These are phyloP conservation scores for Austroboletus eburneus DNA, from an alignment of 768 basidiomycete genomes.

Conservation along the genomic window DNA sequence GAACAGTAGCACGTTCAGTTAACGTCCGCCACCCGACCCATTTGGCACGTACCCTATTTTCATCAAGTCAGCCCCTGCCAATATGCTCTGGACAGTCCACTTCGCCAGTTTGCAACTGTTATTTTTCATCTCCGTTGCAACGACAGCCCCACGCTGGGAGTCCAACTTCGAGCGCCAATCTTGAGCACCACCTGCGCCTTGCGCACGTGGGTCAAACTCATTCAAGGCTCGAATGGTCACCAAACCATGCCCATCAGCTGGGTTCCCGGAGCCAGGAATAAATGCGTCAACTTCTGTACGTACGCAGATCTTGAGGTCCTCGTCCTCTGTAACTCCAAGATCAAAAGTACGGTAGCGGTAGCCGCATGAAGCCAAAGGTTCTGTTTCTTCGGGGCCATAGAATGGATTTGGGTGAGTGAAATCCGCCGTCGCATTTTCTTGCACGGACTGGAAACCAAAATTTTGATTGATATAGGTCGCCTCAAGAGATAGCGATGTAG, in stretches of 20 bases:
- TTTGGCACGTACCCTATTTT: constrained; percentile 84
- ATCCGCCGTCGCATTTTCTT: constrained; percentile 66
- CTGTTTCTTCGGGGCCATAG: constrained; percentile 89
- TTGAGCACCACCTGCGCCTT: constrained; percentile 91
- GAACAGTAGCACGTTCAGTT: constrained; percentile 12
- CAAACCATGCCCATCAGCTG: constrained; percentile 67
- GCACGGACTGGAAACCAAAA: constrained; percentile 93
- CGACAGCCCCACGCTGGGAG: constrained; percentile 93
- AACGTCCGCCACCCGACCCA: too few species aligned
- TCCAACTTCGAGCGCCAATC: constrained; percentile 99
- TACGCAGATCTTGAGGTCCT: constrained; percentile 86
- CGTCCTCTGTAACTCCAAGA: constrained; percentile 84
- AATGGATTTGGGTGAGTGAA: constrained; percentile 92
- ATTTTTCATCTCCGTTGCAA: constrained; percentile 99
- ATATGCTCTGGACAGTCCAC: constrained; percentile 93
- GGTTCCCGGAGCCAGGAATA: constrained; percentile 54
- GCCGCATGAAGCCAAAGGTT: constrained; percentile 92
- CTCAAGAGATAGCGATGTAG: constrained; percentile 90
- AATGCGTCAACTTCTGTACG: constrained; percentile 97
- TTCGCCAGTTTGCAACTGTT: constrained; percentile 97
- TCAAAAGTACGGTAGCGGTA: constrained; percentile 97
- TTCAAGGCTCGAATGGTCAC: constrained; percentile 94
- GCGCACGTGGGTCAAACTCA: constrained; percentile 90
- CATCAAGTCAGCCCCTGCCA: constrained; percentile 94
- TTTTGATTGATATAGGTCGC: constrained; percentile 99